phyloP scores from a whole-genome alignment of 2,329 filamentous ascomycete genomes.

The Microsporum audouinii region DNA sequence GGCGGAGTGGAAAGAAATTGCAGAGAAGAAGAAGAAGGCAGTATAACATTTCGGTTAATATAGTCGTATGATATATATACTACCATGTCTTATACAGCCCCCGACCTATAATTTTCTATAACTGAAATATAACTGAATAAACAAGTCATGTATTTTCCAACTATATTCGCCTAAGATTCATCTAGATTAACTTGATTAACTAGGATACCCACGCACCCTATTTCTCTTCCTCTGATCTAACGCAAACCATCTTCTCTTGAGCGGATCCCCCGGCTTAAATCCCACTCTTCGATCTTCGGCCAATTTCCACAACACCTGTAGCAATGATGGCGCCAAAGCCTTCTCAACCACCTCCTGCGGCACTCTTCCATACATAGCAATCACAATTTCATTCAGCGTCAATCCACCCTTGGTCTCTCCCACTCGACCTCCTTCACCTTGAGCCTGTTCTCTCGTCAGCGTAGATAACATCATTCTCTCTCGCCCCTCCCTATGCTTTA shows the following conservation, averaged over 20 bases:
- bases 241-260: background rate
- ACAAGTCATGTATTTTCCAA: background rate
- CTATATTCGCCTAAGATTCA: background rate
- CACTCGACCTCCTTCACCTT: background rate
- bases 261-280: background rate
- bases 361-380: background rate
- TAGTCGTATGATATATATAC: background rate
- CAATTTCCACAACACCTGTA: background rate
- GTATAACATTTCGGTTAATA: background rate
- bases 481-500: background rate
- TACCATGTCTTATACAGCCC: background rate
- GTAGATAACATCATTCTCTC: background rate
- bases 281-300: background rate
- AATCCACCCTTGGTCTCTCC: background rate
- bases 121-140: background rate
- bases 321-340: background rate
- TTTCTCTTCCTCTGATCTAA: background rate
- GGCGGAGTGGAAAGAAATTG: background rate
- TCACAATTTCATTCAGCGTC: background rate
- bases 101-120: background rate
- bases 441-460: background rate
- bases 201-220: background rate
- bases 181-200: background rate
- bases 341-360: background rate
- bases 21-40: background rate